A percentile compares a stretch with the other conserved stretches of the same genome.
Conservation (phyloP, 2,329 filamentous ascomycete species). For the Leptographium flavum region DNA sequence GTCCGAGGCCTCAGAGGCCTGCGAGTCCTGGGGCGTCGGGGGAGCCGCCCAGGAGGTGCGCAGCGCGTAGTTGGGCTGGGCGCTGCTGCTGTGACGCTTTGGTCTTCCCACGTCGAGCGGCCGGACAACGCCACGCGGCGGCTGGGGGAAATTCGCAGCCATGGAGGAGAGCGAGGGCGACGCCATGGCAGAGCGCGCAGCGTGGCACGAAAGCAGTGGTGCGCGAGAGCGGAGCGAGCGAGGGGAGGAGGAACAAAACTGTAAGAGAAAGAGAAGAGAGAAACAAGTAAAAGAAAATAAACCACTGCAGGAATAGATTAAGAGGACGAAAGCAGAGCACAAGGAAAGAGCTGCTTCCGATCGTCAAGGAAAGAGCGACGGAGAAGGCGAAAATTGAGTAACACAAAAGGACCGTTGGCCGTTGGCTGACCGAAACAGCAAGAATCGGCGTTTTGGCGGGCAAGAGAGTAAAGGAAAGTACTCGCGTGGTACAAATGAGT, state of each 20-base stretch:
- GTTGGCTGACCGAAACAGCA: no score
- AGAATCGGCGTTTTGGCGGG: no score
- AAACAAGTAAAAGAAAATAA: background rate
- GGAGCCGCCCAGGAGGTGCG: background rate
- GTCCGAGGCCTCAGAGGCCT: slow-evolving; percentile 1
- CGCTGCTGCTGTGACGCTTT: background rate
- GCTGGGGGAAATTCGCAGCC: background rate
- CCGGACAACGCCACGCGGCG: background rate
- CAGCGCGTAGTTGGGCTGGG: background rate
- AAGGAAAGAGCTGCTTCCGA: background rate
- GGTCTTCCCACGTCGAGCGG: background rate
- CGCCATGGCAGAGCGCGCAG: background rate
- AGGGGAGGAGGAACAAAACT: background rate
- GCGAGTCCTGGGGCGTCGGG: slow-evolving; percentile 7
- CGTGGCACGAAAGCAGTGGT: background rate
- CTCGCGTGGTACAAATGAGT: no score
- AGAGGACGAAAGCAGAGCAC: no score
- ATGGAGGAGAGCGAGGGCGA: background rate
- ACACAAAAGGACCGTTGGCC: no score
- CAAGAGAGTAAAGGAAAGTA: no score
- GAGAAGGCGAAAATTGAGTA: background rate
- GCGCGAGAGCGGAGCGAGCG: background rate
- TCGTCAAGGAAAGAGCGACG: background rate
- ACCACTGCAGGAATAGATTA: no score
- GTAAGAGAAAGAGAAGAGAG: background rate